Conservation (phyloP, 495 filamentous ascomycete genomes). For the Xylaria castorea region DNA sequence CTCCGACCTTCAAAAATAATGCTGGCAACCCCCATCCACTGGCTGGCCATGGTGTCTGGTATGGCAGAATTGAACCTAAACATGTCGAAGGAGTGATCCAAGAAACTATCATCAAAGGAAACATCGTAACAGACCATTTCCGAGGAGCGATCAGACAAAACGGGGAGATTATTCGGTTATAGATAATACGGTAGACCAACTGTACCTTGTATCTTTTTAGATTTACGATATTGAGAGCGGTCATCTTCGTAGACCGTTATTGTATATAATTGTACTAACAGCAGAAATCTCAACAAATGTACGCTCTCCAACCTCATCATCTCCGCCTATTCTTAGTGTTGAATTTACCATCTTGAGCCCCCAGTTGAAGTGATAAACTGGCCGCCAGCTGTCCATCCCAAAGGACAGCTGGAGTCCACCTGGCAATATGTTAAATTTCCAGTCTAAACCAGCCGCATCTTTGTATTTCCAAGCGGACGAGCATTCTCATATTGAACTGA, state of each 20-base stretch:
- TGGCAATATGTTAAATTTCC: not conserved
- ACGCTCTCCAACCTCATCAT: not conserved
- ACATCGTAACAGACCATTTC: constrained; percentile 78
- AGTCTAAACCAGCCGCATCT: not conserved
- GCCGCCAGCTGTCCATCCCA: not conserved
- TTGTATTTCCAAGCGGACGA: not conserved
- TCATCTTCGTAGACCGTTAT: not conserved
- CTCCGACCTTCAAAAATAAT: constrained; percentile 55
- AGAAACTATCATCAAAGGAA: constrained; percentile 78
- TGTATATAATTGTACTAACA: not conserved
- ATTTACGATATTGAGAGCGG: not conserved
- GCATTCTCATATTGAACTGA: constrained; percentile 23
- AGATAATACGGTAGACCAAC: constrained; percentile 14
- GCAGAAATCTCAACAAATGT: not conserved
- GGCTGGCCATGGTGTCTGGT: constrained; percentile 89
- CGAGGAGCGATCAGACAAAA: constrained; percentile 63
- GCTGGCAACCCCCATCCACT: constrained; percentile 59
- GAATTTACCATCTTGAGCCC: not conserved
- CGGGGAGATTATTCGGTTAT: constrained; percentile 52
- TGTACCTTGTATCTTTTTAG: constrained; percentile 10
- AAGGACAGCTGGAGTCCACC: not conserved
- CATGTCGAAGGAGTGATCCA: constrained; percentile 86
- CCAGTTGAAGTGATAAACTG: too few species aligned
- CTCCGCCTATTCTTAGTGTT: too few species aligned
- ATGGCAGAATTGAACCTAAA: constrained; percentile 83